phyloP scores from a whole-genome alignment of 1,139 yeast species.

The Geotrichum aggregatum region DNA sequence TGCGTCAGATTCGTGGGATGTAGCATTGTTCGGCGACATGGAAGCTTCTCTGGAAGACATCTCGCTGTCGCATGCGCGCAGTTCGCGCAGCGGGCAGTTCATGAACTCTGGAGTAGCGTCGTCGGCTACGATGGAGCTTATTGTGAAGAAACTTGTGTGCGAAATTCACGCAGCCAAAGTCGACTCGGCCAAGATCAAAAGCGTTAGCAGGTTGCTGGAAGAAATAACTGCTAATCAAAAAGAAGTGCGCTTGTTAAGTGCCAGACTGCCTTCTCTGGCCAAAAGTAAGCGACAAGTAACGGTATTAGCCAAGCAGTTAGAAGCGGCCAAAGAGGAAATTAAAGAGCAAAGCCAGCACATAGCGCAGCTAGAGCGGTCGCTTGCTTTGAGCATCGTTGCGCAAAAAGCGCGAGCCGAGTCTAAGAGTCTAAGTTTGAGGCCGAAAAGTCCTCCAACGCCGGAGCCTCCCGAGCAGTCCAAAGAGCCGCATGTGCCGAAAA shows the following conservation, averaged over 20 bases:
- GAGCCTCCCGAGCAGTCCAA: no score
- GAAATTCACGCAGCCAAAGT: conserved; percentile 47
- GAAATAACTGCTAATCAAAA: conserved; percentile 31
- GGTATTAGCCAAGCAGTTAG: conserved; percentile 12
- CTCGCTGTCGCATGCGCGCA: conserved; percentile 53
- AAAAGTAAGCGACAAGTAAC: neutral
- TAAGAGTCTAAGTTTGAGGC: neutral
- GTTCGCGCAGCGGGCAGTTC: conserved; percentile 56
- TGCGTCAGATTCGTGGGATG: conserved; percentile 50
- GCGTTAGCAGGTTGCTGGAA: conserved; percentile 40
- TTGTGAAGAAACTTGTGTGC: conserved; percentile 44
- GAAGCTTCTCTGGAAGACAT: conserved; percentile 58
- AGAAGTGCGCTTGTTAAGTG: conserved; percentile 7
- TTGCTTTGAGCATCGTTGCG: no score
- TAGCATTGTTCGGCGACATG: conserved; percentile 75
- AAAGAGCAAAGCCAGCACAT: neutral
- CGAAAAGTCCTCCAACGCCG: neutral
- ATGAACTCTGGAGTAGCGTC: conserved; percentile 58
- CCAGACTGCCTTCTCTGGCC: conserved; percentile 2
- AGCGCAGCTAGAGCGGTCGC: neutral
- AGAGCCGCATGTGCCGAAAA: neutral
- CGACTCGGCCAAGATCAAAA: conserved; percentile 44
- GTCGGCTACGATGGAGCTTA: conserved; percentile 49
- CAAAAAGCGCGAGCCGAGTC: no score
- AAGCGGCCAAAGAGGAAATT: conserved; percentile 10